Evolutionary conservation across 768 basidiomycete genomes (phyloP).

Genomic region (Amanita subjunquillea): DNA sequence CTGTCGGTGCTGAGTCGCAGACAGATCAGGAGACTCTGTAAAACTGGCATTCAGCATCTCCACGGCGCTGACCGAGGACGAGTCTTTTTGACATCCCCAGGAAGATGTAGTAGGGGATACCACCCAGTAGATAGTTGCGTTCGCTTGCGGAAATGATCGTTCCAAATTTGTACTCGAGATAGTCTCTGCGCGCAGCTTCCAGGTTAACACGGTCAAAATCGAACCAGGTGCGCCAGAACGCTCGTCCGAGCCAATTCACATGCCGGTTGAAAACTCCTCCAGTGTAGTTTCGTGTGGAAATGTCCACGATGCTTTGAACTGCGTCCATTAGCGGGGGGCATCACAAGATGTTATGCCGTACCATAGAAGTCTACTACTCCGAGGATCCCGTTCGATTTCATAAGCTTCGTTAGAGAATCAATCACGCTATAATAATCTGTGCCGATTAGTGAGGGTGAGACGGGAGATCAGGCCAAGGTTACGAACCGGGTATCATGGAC

Average conservation of each 20-base stretch:
- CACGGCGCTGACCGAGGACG: background rate
- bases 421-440: slow-evolving; percentile 49
- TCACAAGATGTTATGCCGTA: background rate
- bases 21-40: background rate
- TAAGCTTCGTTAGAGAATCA: background rate
- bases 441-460: slow-evolving; percentile 24
- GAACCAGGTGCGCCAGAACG: slow-evolving; percentile 76
- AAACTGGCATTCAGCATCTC: background rate
- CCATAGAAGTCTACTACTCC: slow-evolving; percentile 70
- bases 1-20: background rate
- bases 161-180: slow-evolving; percentile 72
- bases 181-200: slow-evolving; percentile 51
- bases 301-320: background rate
- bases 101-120: background rate
- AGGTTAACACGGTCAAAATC: slow-evolving; percentile 45
- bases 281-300: background rate
- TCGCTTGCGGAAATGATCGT: slow-evolving; percentile 32
- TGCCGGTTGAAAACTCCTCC: background rate
- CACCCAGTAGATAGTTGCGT: background rate
- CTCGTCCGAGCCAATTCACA: slow-evolving; percentile 46
- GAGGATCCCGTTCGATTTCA: slow-evolving; percentile 31
- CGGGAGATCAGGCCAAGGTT: background rate
- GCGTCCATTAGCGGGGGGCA: background rate
- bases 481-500: slow-evolving; percentile 32
- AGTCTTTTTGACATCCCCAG: background rate